Evolutionary conservation across 1,284 basidiomycete species (phyloP).

Genomic region (Ustilago esculenta): DNA sequence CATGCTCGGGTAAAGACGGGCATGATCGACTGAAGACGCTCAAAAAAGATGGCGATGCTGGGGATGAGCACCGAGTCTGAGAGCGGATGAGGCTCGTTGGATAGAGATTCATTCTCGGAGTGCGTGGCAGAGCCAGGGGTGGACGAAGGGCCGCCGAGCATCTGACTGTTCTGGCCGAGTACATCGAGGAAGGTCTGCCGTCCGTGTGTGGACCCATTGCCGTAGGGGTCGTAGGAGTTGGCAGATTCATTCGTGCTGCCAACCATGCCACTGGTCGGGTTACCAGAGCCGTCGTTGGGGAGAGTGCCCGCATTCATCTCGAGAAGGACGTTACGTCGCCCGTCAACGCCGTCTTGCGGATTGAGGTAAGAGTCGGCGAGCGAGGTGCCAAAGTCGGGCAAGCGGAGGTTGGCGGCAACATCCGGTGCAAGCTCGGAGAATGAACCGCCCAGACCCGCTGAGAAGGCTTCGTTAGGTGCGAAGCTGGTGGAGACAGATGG

Average conservation of each 20-base stretch:
- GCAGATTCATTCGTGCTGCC: constrained; percentile 3
- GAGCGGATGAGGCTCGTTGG: constrained; percentile 47
- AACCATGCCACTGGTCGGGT: constrained; percentile 6
- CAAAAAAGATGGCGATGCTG: constrained; percentile 63
- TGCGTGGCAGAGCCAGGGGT: constrained; percentile 38
- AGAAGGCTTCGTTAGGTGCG: constrained; percentile 16
- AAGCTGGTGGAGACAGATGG: constrained; percentile 21
- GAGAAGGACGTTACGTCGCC: constrained; percentile 41
- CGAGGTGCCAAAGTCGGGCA: constrained; percentile 55
- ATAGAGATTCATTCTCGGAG: constrained; percentile 16
- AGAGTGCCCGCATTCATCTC: constrained; percentile 28
- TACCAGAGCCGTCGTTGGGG: constrained; percentile 4
- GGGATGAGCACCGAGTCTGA: constrained; percentile 56
- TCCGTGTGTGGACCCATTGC: constrained; percentile 13
- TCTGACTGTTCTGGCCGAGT: constrained; percentile 36
- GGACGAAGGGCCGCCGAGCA: constrained; percentile 19
- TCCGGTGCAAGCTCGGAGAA: constrained; percentile 47
- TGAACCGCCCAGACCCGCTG: constrained; percentile 34
- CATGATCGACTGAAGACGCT: constrained; percentile 63
- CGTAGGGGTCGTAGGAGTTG: constrained; percentile 11
- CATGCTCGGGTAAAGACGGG: constrained; percentile 62
- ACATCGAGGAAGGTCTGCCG: constrained; percentile 45
- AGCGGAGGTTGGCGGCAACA: constrained; percentile 37
- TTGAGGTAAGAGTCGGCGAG: constrained; percentile 58
- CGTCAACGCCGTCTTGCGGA: constrained; percentile 30